Base-by-base conservation (phyloP, 1,284 basidiomycete species). In the Fomitopsis palustris region DNA sequence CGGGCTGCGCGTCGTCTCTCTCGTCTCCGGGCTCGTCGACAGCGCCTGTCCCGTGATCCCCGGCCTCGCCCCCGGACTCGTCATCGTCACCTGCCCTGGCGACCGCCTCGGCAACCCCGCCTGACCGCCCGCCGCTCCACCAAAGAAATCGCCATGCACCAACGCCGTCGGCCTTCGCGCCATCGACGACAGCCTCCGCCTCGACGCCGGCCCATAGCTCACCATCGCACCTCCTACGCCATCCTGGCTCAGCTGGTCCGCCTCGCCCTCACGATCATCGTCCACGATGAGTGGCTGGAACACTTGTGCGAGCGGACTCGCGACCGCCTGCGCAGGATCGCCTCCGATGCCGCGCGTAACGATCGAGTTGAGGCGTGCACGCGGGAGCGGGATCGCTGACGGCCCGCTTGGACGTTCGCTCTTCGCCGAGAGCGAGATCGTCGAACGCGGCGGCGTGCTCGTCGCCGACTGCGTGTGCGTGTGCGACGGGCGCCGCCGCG, bases 261-360 rank as follows among this genome's bases (percentile, higher is more conserved):
- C 78, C 2, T 67, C 63, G 19, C 71, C 71, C 25, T 77, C 73
- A 3, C 35, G 35, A 14, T 35, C 35, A 14, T 84, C 82, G 52
- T 85, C 82, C 17, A 86, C 73, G 8, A 86, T 61, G 19, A 90
- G 64, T 3, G 90, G 87, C 59, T 86, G 85, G 69, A 84, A 92
- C 14, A 90, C 77, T 68, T 90, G 88, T 3, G 88, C 87, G 2
- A 92, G 76, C 19, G 90, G 90, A 65, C 87, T 88, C 7, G 77
- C 70, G 54, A 78, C 76, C 45, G 69, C 77, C 27, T 81, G 78
- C 4, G 72, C 68, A 33, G 73, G 63, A 41, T 84, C 81, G n/a
- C n/a, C n/a, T n/a, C n/a, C n/a, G 7, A 71, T 61, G 10, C 74
- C 71, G 42, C 77, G 80, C 43, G 72, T 74, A 56, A 82, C 61